phyloP scores from a whole-genome alignment of 2,329 filamentous ascomycete species.

The Pseudofabraea citricarpa region DNA sequence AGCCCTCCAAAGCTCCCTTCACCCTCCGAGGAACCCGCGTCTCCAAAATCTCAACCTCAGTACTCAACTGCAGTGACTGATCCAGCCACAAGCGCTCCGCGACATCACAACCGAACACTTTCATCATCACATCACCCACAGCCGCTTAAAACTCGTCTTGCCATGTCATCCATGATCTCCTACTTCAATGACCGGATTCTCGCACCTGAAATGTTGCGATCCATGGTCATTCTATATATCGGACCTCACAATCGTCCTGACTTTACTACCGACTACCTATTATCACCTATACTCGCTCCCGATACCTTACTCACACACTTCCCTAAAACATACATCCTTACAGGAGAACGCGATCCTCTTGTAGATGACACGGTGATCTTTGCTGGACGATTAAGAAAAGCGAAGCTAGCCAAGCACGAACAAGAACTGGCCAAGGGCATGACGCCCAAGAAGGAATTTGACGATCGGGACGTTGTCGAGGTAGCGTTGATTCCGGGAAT shows the following conservation, averaged over 20 bases:
- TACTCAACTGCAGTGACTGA: not conserved
- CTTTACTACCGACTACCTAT: constrained; percentile 84
- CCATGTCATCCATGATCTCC: constrained; percentile 94
- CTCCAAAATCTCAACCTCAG: not conserved
- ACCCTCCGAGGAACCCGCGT: not conserved
- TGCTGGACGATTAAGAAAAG: constrained; percentile 78
- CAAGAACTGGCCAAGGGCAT: constrained; percentile 48
- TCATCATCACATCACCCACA: constrained; percentile 45
- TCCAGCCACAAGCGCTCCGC: constrained; percentile 8
- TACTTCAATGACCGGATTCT: constrained; percentile 96
- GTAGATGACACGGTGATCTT: constrained; percentile 98
- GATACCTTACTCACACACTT: constrained; percentile 80
- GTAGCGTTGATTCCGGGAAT: constrained; percentile 84
- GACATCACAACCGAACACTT: constrained; percentile 12
- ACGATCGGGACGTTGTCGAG: constrained; percentile 73
- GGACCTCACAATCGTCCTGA: constrained; percentile 90
- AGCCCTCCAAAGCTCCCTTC: constrained; percentile 27
- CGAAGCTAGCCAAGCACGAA: constrained; percentile 55
- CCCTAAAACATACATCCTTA: constrained; percentile 90
- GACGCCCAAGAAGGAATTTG: constrained; percentile 52
- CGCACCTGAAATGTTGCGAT: constrained; percentile 96
- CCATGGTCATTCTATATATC: constrained; percentile 98
- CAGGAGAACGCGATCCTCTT: constrained; percentile 88
- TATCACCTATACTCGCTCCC: constrained; percentile 86
- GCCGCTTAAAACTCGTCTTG: constrained; percentile 75